Evolutionary conservation across 257 asterid genomes (phyloP), one percentile per base, ranked within the genome.

Genomic region (Solanum clarkiae): DNA sequence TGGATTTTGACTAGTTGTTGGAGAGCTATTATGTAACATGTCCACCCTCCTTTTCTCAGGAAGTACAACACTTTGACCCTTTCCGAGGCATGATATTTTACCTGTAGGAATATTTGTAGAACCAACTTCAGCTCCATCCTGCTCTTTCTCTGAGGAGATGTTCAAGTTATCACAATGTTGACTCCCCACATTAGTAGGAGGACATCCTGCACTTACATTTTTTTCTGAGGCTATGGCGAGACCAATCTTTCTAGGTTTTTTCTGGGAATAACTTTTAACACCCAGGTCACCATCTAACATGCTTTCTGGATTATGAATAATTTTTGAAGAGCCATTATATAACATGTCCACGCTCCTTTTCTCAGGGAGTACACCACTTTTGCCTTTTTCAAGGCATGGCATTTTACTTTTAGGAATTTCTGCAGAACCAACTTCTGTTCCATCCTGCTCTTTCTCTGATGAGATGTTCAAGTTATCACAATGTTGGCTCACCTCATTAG

Each of bases 301-400:
- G 80, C 79, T 47, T 65, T 85, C 85, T 49, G 87, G 84, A 79
- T 71, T 74, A 45, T 56, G 89, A 77, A 81, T 90, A 26, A 26
- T 80, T 79, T 82, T 88, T 51, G 66, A 84, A 77, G 93, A 86
- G 84, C 88, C 85, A 75, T 89, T 80, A 51, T 54, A 75, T 84
- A 90, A 87, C 80, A 84, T 79, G 80, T 86, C n/a, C 55, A 40
- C 51, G 86, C 91, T 90, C 88, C 91, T 91, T 86, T 90, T 92
- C 84, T 83, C 86, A 59, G 91, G 69, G 84, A 87, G 87, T 10
- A 55, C 79, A 83, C 17, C 75, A 70, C 87, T 71, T 57, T 86
- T 82, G 84, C 63, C 92, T 88, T 90, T 90, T 63, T 88, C 89
- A 68, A 66, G 84, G 86, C 53, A 81, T 26, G 72, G 80, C 65